These are phyloP conservation scores for Metschnikowia arizonensis DNA, from an alignment of 805 yeast genomes.

Conservation along the genomic window DNA sequence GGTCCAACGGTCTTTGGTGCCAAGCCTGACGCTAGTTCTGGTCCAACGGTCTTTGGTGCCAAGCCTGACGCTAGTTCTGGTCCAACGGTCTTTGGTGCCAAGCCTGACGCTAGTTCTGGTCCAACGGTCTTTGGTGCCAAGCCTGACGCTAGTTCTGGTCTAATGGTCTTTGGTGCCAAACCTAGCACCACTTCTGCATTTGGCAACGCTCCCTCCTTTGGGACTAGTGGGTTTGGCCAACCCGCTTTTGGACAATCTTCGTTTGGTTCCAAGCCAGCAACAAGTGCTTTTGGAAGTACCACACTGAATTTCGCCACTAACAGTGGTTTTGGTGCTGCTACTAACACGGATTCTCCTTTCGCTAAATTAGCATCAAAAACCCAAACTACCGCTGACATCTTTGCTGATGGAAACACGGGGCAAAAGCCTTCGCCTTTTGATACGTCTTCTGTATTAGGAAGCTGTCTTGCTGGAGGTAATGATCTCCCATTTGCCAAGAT, in stretches of 20 bases:
- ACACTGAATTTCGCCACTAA: neutral
- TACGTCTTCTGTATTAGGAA: neutral
- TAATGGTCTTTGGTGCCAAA: neutral
- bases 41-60: no score
- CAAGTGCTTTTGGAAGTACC: neutral
- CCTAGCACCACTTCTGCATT: neutral
- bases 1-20: no score
- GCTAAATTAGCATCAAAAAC: slow-evolving; percentile 1
- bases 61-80: no score
- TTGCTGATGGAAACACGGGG: neutral
- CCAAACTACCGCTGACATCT: neutral
- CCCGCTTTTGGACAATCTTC: slow-evolving; percentile 10
- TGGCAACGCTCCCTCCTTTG: slow-evolving; percentile 4
- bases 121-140: neutral
- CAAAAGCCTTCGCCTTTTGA: neutral
- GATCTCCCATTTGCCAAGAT: neutral
- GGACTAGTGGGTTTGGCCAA: slow-evolving; percentile 17
- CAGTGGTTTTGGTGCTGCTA: neutral
- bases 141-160: neutral
- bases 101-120: neutral
- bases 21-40: no score
- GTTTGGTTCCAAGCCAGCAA: slow-evolving; percentile 10
- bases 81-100: no score
- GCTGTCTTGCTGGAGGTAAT: neutral
- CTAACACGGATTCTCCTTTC: slow-evolving; percentile 1